phyloP scores from a whole-genome alignment of 177 flowering plant genomes.

The Vitis hybrid region DNA sequence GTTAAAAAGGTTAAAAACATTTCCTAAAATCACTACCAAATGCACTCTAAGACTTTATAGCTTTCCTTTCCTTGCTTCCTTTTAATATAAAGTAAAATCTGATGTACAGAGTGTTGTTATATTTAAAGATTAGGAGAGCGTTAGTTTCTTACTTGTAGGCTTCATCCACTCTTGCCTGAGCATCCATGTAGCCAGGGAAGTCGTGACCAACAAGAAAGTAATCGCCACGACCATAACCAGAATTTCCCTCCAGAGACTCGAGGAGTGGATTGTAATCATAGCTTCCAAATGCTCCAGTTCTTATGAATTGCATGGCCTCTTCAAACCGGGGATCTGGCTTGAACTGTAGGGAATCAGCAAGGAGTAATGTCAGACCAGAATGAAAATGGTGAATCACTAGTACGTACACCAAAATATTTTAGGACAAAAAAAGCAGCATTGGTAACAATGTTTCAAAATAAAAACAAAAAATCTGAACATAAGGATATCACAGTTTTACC shows the following conservation, averaged over 20 bases:
- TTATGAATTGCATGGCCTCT: conserved; percentile 83
- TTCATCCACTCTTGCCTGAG: conserved; percentile 85
- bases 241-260: conserved; percentile 88
- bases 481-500: conserved; percentile 42
- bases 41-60: no score
- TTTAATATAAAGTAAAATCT: no score
- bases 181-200: conserved; percentile 90
- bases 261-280: conserved; percentile 92
- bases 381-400: not conserved
- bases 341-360: conserved; percentile 55
- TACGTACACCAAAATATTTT: not conserved
- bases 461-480: conserved; percentile 2
- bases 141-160: conserved; percentile 84
- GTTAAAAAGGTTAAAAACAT: no score
- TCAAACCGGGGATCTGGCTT: conserved; percentile 95
- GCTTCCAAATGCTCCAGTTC: conserved; percentile 89
- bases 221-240: conserved; percentile 96
- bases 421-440: not conserved
- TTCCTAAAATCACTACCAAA: no score
- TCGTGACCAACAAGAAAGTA: conserved; percentile 96
- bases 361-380: conserved; percentile 6
- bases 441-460: not conserved
- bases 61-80: no score
- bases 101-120: no score
- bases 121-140: not conserved